Evolutionary conservation across 192 early-diverging fungal genomes (phyloP).

Genomic region (Coemansia sp.): DNA sequence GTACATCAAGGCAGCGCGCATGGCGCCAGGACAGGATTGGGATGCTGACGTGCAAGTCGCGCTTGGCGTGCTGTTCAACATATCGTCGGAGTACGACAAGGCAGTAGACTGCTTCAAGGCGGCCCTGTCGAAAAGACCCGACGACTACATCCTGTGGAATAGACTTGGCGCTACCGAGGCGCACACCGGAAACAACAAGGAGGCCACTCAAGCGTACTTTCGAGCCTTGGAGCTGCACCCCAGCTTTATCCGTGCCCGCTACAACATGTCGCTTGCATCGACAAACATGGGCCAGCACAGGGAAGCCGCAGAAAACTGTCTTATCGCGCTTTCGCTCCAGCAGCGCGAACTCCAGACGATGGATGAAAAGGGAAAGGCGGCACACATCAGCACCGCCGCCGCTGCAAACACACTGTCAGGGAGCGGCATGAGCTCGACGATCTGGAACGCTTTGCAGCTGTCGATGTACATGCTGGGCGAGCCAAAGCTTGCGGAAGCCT

Average conservation of each 20-base stretch:
- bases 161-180: conserved; percentile 96
- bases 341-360: conserved; percentile 57
- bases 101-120: conserved; percentile 97
- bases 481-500: conserved; percentile 79
- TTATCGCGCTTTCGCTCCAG: conserved; percentile 86
- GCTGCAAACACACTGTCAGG: conserved; percentile 18
- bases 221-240: conserved; percentile 94
- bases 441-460: conserved; percentile 86
- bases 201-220: conserved; percentile 92
- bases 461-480: conserved; percentile 71
- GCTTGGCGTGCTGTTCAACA: conserved; percentile 94
- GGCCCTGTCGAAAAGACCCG: conserved; percentile 79
- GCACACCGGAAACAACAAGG: conserved; percentile 71
- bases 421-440: conserved; percentile 65
- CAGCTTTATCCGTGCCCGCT: conserved; percentile 90
- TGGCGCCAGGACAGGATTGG: conserved; percentile 53
- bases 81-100: conserved; percentile 90
- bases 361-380: conserved; percentile 32
- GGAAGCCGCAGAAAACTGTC: conserved; percentile 90
- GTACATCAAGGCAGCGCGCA: conserved; percentile 79
- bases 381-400: conserved; percentile 20
- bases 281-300: conserved; percentile 84
- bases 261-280: conserved; percentile 92
- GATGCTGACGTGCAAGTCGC: conserved; percentile 94
- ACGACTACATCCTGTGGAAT: conserved; percentile 96